These are phyloP conservation scores for Populus tomentosa DNA, from an alignment of 441 rosid species.

Conservation along the genomic window DNA sequence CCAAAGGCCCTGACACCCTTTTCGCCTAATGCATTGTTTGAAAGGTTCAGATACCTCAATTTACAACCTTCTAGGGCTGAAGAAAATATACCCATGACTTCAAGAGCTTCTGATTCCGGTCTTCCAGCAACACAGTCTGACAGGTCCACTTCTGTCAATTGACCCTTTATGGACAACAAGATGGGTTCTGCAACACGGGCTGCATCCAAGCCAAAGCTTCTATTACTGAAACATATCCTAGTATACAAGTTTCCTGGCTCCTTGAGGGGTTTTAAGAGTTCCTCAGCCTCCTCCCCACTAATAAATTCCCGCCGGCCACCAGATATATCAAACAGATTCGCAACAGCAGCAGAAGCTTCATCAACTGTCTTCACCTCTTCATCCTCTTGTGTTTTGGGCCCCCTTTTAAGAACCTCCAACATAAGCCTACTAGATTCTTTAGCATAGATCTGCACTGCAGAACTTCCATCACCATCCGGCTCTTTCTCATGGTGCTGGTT, in stretches of 20 bases:
- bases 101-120: slow-evolving; percentile 85
- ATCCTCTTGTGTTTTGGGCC: slow-evolving; percentile 41
- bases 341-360: slow-evolving; percentile 22
- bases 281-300: slow-evolving; percentile 77
- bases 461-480: slow-evolving; percentile 90
- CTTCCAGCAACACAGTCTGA: slow-evolving; percentile 93
- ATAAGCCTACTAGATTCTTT: slow-evolving; percentile 82
- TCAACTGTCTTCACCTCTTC: slow-evolving; percentile 25
- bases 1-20: slow-evolving; percentile 90
- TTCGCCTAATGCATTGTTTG: slow-evolving; percentile 91
- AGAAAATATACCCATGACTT: slow-evolving; percentile 78
- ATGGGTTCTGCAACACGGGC: slow-evolving; percentile 74
- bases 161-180: slow-evolving; percentile 55
- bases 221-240: slow-evolving; percentile 85
- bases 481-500: slow-evolving; percentile 69
- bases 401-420: slow-evolving; percentile 81
- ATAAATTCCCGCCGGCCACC: slow-evolving; percentile 67
- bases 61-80: slow-evolving; percentile 61
- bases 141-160: slow-evolving; percentile 75
- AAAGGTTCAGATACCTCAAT: slow-evolving; percentile 71
- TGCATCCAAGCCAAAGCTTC: slow-evolving; percentile 85
- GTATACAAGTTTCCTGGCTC: slow-evolving; percentile 66
- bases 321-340: slow-evolving; percentile 65
- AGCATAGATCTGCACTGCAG: slow-evolving; percentile 91
- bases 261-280: slow-evolving; percentile 68